phyloP scores from a whole-genome alignment of 306 rosid species.

The Quercus suber region DNA sequence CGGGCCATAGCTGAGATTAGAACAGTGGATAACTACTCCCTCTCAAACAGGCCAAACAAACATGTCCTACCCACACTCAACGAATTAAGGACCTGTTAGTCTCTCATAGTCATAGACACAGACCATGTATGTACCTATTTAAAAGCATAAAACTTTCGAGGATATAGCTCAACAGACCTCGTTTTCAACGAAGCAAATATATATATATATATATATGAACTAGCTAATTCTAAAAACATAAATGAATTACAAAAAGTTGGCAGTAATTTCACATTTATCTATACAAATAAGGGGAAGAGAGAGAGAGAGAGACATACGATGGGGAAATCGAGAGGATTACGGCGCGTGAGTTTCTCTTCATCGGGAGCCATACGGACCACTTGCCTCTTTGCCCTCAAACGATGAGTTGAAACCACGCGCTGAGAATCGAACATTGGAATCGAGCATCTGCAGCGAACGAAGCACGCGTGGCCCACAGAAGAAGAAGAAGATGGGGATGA shows the following conservation, averaged over 20 bases:
- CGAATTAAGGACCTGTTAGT: no score
- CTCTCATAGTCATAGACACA: no score
- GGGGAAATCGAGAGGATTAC: constrained; percentile 41
- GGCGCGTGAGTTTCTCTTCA: constrained; percentile 37
- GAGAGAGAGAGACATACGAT: neutral
- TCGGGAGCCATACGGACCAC: constrained; percentile 34
- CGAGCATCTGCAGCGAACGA: neutral
- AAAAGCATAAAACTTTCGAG: no score
- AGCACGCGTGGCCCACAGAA: neutral
- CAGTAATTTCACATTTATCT: neutral
- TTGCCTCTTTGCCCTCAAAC: constrained; percentile 14
- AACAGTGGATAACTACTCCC: no score
- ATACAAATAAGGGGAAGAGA: neutral
- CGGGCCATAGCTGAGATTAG: no score
- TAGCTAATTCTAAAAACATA: no score
- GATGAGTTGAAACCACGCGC: neutral
- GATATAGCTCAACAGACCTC: no score
- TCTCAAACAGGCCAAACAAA: no score
- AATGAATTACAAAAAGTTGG: neutral
- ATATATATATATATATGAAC: no score
- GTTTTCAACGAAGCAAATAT: no score
- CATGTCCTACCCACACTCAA: no score
- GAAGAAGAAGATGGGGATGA: neutral
- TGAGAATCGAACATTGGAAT: neutral
- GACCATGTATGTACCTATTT: no score